A percentile compares a stretch with the other conserved stretches of the same genome.
Evolutionary conservation across 2,329 filamentous ascomycete genomes (phyloP).

Genomic region (Ceratocystis diversiconidia): DNA sequence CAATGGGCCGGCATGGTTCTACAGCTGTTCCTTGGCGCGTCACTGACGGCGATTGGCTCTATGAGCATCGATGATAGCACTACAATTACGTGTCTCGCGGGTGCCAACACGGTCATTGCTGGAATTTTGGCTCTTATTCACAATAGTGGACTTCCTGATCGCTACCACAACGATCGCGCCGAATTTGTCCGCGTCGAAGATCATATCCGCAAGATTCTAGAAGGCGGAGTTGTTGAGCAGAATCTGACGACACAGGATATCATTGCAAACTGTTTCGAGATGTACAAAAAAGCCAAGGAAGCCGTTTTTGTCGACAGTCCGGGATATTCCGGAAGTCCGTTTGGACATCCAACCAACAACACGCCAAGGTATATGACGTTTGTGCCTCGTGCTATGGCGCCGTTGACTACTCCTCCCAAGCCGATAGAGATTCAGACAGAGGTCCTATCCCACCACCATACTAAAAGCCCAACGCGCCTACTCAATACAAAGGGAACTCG

Average conservation of each 20-base stretch:
- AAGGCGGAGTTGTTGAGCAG: slow-evolving; percentile 33
- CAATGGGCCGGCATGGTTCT: slow-evolving; percentile 35
- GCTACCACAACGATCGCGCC: slow-evolving; percentile 35
- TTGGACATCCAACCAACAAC: not conserved
- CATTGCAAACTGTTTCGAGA: slow-evolving; percentile 34
- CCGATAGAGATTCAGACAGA: not conserved
- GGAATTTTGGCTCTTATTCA: slow-evolving; percentile 38
- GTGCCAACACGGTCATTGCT: slow-evolving; percentile 36
- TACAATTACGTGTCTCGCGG: slow-evolving; percentile 36
- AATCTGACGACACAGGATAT: slow-evolving; percentile 33
- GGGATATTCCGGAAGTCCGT: slow-evolving; percentile 14
- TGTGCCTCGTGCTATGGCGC: not conserved
- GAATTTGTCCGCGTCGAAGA: slow-evolving; percentile 38
- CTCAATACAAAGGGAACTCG: not conserved
- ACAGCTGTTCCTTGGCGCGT: slow-evolving; percentile 36
- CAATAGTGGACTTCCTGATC: slow-evolving; percentile 39
- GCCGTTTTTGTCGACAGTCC: slow-evolving; percentile 36
- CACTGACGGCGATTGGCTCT: slow-evolving; percentile 37
- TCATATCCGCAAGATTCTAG: slow-evolving; percentile 35
- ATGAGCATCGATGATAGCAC: slow-evolving; percentile 27
- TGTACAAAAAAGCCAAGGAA: slow-evolving; percentile 32
- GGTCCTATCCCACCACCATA: not conserved
- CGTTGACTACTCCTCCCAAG: not conserved
- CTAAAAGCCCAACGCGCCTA: not conserved
- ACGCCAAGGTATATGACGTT: not conserved